phyloP scores from a whole-genome alignment of 106 monocot species.

The Dendrobium chrysotoxum region DNA sequence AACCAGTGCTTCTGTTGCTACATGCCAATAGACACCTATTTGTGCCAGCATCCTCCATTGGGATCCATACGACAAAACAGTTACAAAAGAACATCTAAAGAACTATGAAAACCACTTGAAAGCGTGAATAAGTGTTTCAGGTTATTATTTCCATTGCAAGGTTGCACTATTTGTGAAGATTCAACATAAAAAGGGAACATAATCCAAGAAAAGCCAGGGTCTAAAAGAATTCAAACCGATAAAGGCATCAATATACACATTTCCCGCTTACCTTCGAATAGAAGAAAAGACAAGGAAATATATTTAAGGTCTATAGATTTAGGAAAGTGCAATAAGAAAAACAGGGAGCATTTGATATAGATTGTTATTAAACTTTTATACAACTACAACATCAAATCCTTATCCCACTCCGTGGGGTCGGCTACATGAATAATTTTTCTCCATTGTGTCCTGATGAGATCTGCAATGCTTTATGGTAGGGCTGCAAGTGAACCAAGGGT shows the following conservation, averaged over 20 bases:
- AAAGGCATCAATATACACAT: background rate
- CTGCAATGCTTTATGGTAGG: no score
- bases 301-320: background rate
- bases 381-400: no score
- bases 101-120: no score
- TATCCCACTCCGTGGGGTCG: no score
- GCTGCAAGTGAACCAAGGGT: no score
- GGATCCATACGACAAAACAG: background rate
- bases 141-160: background rate
- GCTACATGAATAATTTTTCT: no score
- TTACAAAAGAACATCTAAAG: no score
- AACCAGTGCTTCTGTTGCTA: no score
- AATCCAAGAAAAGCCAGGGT: background rate
- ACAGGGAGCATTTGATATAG: background rate
- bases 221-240: background rate
- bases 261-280: background rate
- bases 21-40: no score
- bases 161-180: background rate
- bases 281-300: background rate
- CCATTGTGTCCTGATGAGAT: no score
- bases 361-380: no score
- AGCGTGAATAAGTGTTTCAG: background rate
- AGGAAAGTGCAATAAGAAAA: background rate
- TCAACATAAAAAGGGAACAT: background rate
- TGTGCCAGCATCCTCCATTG: background rate